Evolutionary conservation across 495 filamentous ascomycete genomes (phyloP).

Genomic region (Chaetomium cochliodes): DNA sequence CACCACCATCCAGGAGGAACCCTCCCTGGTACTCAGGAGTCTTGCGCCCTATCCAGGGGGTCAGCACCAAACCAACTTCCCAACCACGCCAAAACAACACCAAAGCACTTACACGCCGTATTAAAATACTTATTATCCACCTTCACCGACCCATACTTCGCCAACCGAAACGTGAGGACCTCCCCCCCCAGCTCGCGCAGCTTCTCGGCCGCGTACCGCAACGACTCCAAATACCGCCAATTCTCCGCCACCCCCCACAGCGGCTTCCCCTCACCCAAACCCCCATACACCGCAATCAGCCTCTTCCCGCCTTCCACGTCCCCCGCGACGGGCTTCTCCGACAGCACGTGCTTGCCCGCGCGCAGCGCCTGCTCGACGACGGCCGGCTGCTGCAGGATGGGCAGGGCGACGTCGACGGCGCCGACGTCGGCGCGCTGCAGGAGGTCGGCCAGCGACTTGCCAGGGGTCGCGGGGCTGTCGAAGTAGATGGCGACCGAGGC

Average conservation of each 20-base stretch:
- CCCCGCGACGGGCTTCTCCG: constrained; percentile 76
- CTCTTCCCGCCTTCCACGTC: constrained; percentile 58
- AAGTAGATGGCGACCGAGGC: constrained; percentile 51
- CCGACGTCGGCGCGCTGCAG: constrained; percentile 63
- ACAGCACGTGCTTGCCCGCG: constrained; percentile 76
- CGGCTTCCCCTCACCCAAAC: constrained; percentile 40
- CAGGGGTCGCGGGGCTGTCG: constrained; percentile 53
- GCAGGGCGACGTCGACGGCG: constrained; percentile 68
- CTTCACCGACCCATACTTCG: constrained; percentile 55
- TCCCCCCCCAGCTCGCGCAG: constrained; percentile 62
- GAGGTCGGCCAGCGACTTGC: constrained; percentile 56
- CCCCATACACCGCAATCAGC: constrained; percentile 61
- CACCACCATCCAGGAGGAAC: constrained; percentile 72
- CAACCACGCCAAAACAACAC: not conserved
- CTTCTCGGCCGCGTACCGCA: constrained; percentile 54
- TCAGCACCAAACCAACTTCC: not conserved
- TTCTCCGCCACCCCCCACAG: constrained; percentile 76
- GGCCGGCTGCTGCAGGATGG: constrained; percentile 58
- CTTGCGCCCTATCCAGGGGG: constrained; percentile 57
- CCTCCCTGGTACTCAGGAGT: constrained; percentile 70
- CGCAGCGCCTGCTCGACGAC: constrained; percentile 57
- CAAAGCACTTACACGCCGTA: constrained; percentile 53
- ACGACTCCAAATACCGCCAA: constrained; percentile 62
- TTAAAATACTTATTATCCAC: constrained; percentile 49
- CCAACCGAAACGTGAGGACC: constrained; percentile 62